Percentiles rank a stretch among this genome's conserved stretches.
Evolutionary conservation across 1,284 basidiomycete species (phyloP).

Genomic region (Phlebopus sp.): DNA sequence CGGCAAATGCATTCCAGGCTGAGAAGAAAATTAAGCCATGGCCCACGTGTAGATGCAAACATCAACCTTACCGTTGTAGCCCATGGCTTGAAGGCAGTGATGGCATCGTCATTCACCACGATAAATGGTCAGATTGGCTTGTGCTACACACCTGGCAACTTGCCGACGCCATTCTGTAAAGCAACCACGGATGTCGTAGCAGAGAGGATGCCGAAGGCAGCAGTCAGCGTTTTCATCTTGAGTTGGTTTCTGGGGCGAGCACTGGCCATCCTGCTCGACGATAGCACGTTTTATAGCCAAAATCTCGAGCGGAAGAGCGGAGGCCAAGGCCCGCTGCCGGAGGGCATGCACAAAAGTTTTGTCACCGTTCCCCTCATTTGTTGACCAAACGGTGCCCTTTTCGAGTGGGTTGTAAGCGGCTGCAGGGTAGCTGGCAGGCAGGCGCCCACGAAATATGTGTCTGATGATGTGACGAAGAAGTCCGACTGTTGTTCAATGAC

Average conservation of each 20-base stretch:
- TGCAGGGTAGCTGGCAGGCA: too few species aligned
- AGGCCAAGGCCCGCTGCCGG: too few species aligned
- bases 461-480: too few species aligned
- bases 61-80: conserved; percentile 27
- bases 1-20: conserved; percentile 29
- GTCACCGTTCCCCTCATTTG: too few species aligned
- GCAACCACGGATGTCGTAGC: conserved; percentile 16
- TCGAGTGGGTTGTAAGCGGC: too few species aligned
- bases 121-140: background rate
- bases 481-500: too few species aligned
- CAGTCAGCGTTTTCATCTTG: conserved; percentile 15
- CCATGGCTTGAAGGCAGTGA: conserved; percentile 23
- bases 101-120: conserved; percentile 1
- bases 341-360: too few species aligned
- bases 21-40: conserved; percentile 1
- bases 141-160: conserved; percentile 23
- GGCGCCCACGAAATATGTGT: too few species aligned
- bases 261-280: too few species aligned
- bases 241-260: background rate
- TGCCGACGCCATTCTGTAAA: conserved; percentile 31
- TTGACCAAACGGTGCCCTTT: too few species aligned
- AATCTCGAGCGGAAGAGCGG: too few species aligned
- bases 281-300: too few species aligned
- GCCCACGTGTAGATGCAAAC: background rate
- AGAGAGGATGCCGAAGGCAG: conserved; percentile 14